These are phyloP conservation scores for Sistotremastrum niveocremeum DNA, from an alignment of 768 basidiomycete species.

Conservation along the genomic window DNA sequence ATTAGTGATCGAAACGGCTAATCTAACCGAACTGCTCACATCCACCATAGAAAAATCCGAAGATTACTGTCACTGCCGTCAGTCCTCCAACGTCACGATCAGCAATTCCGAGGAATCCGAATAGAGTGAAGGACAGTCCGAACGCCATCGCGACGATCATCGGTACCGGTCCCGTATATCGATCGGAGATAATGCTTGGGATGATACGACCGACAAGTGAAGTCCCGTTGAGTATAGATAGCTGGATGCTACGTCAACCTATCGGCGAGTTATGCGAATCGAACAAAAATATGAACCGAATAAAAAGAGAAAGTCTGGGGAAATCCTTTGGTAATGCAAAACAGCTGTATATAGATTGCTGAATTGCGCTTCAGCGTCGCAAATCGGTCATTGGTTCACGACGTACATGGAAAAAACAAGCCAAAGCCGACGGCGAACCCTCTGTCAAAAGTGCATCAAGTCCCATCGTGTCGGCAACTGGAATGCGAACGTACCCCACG, in stretches of 20 bases:
- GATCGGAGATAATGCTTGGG: constrained; percentile 28
- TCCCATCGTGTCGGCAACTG: constrained; percentile 10
- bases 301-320: constrained; percentile 40
- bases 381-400: too few relatives aligned
- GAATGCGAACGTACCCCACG: constrained; percentile 20
- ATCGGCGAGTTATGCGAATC: background rate
- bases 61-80: constrained; percentile 26
- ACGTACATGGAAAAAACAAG: too few relatives aligned
- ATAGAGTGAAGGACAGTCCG: constrained; percentile 13
- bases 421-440: constrained; percentile 35
- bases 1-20: too few relatives aligned
- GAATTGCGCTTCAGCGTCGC: background rate
- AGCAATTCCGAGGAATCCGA: constrained; percentile 32
- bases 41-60: constrained; percentile 34
- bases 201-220: constrained; percentile 38
- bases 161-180: constrained; percentile 28
- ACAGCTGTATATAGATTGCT: constrained; percentile 37
- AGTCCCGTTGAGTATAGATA: constrained; percentile 39
- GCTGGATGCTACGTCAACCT: constrained; percentile 13
- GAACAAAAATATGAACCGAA: constrained; percentile 22
- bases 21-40: constrained; percentile 11
- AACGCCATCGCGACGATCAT: constrained; percentile 23
- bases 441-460: constrained; percentile 21
- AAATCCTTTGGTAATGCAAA: constrained; percentile 34
- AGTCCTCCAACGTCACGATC: constrained; percentile 21